Conservation (phyloP, 2,329 filamentous ascomycete species). For the Bipolaris victoriae region DNA sequence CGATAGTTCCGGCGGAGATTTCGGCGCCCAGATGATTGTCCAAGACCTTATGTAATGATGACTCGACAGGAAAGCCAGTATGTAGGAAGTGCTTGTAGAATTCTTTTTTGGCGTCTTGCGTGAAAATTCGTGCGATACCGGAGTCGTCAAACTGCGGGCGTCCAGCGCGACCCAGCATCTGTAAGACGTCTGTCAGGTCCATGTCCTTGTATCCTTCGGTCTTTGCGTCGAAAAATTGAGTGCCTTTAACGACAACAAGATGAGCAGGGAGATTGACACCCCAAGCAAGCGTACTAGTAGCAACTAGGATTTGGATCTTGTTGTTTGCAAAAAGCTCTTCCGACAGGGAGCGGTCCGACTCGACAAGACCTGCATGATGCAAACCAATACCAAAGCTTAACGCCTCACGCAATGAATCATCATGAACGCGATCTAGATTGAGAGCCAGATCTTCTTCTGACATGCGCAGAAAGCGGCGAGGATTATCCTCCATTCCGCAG, state of each 20-base stretch:
- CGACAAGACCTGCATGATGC: slow-evolving; percentile 95
- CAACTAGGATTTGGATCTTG: slow-evolving; percentile 96
- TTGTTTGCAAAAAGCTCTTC: slow-evolving; percentile 97
- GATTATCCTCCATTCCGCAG: slow-evolving; percentile 98
- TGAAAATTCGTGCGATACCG: slow-evolving; percentile 96
- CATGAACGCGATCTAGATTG: slow-evolving; percentile 88
- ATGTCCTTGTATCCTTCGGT: slow-evolving; percentile 98
- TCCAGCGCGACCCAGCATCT: slow-evolving; percentile 96
- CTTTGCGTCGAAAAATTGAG: slow-evolving; percentile 97
- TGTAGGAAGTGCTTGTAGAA: slow-evolving; percentile 99
- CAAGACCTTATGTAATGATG: slow-evolving; percentile 91
- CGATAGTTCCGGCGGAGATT: slow-evolving; percentile 88
- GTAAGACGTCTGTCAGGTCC: slow-evolving; percentile 96
- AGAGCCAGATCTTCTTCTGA: slow-evolving; percentile 90
- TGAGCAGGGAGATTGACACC: slow-evolving; percentile 97
- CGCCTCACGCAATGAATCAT: slow-evolving; percentile 90
- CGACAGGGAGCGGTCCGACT: slow-evolving; percentile 87
- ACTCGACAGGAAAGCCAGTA: slow-evolving; percentile 97
- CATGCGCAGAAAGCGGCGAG: slow-evolving; percentile 90
- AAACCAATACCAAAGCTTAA: slow-evolving; percentile 95
- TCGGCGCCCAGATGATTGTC: slow-evolving; percentile 97
- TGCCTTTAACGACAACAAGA: slow-evolving; percentile 96
- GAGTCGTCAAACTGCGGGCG: slow-evolving; percentile 96
- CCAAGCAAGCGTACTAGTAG: slow-evolving; percentile 96
- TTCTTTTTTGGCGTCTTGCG: slow-evolving; percentile 95